Conservation (phyloP, 2,329 filamentous ascomycete species). For the Colletotrichum sansevieriae region DNA sequence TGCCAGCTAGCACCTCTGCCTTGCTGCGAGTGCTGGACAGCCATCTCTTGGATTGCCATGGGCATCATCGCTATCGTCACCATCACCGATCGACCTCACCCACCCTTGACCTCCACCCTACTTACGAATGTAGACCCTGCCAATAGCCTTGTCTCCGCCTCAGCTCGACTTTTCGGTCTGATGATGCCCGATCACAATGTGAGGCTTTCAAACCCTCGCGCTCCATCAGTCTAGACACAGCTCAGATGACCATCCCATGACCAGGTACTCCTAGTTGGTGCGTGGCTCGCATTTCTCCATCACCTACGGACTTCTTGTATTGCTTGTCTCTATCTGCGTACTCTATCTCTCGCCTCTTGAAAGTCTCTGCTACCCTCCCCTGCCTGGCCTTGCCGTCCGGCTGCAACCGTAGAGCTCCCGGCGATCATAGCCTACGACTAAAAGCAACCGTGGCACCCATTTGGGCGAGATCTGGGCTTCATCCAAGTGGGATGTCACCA, state of each 20-base stretch:
- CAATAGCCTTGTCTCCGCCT: slow-evolving; percentile 1
- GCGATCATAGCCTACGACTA: slow-evolving; percentile 26
- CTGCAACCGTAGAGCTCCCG: slow-evolving; percentile 39
- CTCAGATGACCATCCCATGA: slow-evolving; percentile 1
- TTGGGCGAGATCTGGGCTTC: slow-evolving; percentile 33
- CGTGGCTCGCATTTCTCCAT: slow-evolving; percentile 22
- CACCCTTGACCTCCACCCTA: slow-evolving; percentile 8
- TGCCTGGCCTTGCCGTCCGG: slow-evolving; percentile 39
- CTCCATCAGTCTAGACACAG: neutral
- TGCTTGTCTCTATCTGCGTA: slow-evolving; percentile 16
- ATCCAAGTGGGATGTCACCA: slow-evolving; percentile 24
- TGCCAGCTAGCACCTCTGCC: neutral
- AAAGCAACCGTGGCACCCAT: slow-evolving; percentile 35
- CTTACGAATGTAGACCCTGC: slow-evolving; percentile 9
- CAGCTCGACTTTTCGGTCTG: neutral
- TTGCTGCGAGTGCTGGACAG: neutral
- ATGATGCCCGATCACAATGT: neutral
- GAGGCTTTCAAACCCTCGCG: neutral
- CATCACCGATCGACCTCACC: slow-evolving; percentile 16
- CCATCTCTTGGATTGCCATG: slow-evolving; percentile 21
- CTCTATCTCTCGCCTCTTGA: slow-evolving; percentile 33
- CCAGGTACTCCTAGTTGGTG: slow-evolving; percentile 8
- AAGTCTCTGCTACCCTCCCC: slow-evolving; percentile 27
- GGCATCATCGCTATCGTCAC: slow-evolving; percentile 11
- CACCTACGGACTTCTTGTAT: neutral